Conservation (phyloP, 2,329 filamentous ascomycete genomes). For the Lachnellula suecica region DNA sequence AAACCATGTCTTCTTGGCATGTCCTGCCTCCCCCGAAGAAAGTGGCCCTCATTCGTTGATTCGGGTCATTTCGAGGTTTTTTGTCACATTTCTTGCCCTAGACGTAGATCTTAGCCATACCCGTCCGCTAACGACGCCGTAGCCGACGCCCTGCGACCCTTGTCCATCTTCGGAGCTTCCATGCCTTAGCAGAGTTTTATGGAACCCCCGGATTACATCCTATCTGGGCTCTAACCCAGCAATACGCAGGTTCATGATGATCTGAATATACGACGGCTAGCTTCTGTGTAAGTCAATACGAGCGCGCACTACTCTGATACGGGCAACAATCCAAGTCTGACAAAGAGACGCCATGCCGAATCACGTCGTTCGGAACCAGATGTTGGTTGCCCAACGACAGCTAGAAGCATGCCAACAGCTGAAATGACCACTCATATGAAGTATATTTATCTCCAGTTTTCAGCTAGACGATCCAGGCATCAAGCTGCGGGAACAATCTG, state of each 20-base stretch:
- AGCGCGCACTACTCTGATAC: too few relatives aligned
- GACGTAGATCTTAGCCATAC: conserved; percentile 11
- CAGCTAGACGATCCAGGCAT: background rate
- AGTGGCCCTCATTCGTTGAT: background rate
- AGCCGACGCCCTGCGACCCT: too few relatives aligned
- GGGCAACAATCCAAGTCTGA: too few relatives aligned
- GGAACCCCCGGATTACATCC: conserved; percentile 3
- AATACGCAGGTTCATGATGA: too few relatives aligned
- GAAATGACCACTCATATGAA: background rate
- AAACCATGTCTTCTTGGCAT: background rate
- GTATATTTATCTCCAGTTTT: background rate
- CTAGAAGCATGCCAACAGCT: background rate
- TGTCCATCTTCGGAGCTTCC: background rate
- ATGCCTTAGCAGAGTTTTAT: background rate
- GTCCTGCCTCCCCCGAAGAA: background rate
- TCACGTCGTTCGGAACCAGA: too few relatives aligned
- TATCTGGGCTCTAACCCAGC: background rate
- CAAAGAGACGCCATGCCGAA: too few relatives aligned
- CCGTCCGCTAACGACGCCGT: too few relatives aligned
- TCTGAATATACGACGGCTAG: too few relatives aligned
- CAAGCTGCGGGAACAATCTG: background rate
- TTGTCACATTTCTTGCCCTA: conserved; percentile 4
- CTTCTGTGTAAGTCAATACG: too few relatives aligned
- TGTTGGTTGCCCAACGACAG: too few relatives aligned
- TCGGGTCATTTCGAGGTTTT: background rate